Conservation (phyloP, 306 rosid genomes). For the Rubus idaeus region DNA sequence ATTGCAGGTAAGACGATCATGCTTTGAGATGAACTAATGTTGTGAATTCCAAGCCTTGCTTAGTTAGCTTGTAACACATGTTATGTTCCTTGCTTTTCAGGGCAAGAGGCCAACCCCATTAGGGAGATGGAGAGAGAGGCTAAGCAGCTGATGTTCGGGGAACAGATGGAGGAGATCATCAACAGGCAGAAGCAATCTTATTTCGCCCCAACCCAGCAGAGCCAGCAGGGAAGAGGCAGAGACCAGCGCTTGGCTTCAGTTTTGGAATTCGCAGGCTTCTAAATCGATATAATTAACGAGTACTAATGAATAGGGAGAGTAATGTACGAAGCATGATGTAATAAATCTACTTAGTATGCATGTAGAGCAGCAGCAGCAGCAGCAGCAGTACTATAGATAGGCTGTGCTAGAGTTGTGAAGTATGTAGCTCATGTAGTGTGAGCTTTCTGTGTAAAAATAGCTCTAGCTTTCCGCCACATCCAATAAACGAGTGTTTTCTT, state of each 20-base stretch:
- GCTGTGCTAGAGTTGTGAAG: conserved; percentile 9
- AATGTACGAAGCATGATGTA: background rate
- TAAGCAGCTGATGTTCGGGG: conserved; percentile 30
- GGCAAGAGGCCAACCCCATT: conserved; percentile 25
- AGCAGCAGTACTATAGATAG: background rate
- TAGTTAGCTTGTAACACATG: background rate
- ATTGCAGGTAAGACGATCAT: conserved; percentile 26
- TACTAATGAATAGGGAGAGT: background rate
- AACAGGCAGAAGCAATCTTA: conserved; percentile 22
- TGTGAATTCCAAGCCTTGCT: background rate
- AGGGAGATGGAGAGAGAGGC: conserved; percentile 31
- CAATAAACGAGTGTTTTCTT: background rate
- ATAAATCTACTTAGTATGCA: background rate
- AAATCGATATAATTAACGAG: background rate
- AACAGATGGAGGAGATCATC: conserved; percentile 32
- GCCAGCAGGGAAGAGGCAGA: background rate
- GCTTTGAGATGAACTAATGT: background rate
- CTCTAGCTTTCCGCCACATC: background rate
- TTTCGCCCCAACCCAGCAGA: conserved; percentile 17
- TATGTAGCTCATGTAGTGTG: conserved; percentile 3
- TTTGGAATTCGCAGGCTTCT: conserved; percentile 7
- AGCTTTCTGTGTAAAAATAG: background rate
- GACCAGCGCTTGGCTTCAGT: conserved; percentile 16
- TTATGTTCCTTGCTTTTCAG: background rate
- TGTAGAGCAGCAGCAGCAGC: background rate